These are phyloP conservation scores for Kregervanrija pseudodelftensis DNA, from an alignment of 805 yeast genomes.

Conservation along the genomic window DNA sequence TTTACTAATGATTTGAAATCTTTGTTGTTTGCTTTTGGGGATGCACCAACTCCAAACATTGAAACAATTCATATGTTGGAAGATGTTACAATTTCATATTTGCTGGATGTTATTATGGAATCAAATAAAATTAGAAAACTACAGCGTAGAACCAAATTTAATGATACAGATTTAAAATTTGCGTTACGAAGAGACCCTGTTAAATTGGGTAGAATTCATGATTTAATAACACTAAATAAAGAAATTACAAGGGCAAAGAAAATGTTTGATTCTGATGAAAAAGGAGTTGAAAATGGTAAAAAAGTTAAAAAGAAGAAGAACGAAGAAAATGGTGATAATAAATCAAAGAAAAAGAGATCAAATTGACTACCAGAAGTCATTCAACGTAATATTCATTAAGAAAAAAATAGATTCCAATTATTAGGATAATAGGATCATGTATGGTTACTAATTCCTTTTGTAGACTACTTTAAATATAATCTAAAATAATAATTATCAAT, in stretches of 20 bases:
- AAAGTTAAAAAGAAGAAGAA: constrained; percentile 9
- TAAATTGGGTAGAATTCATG: constrained; percentile 64
- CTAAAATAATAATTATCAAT: too few relatives aligned
- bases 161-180: constrained; percentile 67
- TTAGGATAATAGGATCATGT: too few relatives aligned
- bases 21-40: constrained; percentile 66
- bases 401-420: too few relatives aligned
- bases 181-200: constrained; percentile 59
- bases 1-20: constrained; percentile 43
- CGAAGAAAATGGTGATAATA: constrained; percentile 9
- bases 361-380: neutral
- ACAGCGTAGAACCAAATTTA: constrained; percentile 52
- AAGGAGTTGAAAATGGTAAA: constrained; percentile 27
- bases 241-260: constrained; percentile 60
- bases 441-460: too few relatives aligned
- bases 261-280: constrained; percentile 59
- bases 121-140: constrained; percentile 45
- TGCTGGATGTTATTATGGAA: constrained; percentile 44
- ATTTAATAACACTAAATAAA: constrained; percentile 51
- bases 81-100: constrained; percentile 57
- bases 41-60: constrained; percentile 55
- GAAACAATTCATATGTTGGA: constrained; percentile 63
- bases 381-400: too few relatives aligned
- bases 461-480: too few relatives aligned
- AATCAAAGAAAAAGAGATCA: constrained; percentile 2